A percentile compares a stretch with the other conserved stretches of the same genome.
Conservation (phyloP, 345 rosid genomes). For the Passiflora organensis region DNA sequence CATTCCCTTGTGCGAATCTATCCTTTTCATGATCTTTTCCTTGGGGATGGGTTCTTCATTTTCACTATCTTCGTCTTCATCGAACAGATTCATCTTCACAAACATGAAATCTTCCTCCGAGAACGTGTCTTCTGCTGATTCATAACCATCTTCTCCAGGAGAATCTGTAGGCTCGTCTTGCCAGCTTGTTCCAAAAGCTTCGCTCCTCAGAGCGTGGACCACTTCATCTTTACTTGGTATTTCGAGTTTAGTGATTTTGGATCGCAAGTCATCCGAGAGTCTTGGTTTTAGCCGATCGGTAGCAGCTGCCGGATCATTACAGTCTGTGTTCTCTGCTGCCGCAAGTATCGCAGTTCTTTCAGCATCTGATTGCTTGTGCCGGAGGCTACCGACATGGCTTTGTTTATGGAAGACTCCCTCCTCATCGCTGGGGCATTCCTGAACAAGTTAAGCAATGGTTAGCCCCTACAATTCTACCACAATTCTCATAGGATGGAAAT, state of each 20-base stretch:
- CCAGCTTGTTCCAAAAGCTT: slow-evolving; percentile 12
- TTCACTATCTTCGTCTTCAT: slow-evolving; percentile 49
- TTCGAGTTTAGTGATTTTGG: slow-evolving; percentile 38
- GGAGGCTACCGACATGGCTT: slow-evolving; percentile 21
- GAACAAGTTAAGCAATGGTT: slow-evolving; percentile 12
- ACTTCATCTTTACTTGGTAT: slow-evolving; percentile 26
- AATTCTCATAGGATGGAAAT: too few species aligned
- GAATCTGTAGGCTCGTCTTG: slow-evolving; percentile 13
- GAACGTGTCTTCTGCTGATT: slow-evolving; percentile 63
- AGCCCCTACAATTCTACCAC: not conserved
- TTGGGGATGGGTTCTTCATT: slow-evolving; percentile 46
- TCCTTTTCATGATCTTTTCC: slow-evolving; percentile 69
- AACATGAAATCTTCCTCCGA: slow-evolving; percentile 67
- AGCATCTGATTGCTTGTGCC: slow-evolving; percentile 21
- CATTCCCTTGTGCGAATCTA: slow-evolving; percentile 70
- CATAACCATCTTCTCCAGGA: slow-evolving; percentile 59
- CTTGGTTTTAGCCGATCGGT: slow-evolving; percentile 18
- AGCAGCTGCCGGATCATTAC: slow-evolving; percentile 15
- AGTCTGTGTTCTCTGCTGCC: slow-evolving; percentile 14
- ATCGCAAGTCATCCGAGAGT: slow-evolving; percentile 22
- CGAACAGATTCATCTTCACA: slow-evolving; percentile 55
- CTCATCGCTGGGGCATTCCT: slow-evolving; percentile 64
- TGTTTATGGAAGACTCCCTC: slow-evolving; percentile 34
- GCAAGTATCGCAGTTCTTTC: slow-evolving; percentile 20
- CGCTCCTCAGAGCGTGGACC: slow-evolving; percentile 17